phyloP scores from a whole-genome alignment of 169 alveolate genomes.

The Eimeria nieschulzi region DNA sequence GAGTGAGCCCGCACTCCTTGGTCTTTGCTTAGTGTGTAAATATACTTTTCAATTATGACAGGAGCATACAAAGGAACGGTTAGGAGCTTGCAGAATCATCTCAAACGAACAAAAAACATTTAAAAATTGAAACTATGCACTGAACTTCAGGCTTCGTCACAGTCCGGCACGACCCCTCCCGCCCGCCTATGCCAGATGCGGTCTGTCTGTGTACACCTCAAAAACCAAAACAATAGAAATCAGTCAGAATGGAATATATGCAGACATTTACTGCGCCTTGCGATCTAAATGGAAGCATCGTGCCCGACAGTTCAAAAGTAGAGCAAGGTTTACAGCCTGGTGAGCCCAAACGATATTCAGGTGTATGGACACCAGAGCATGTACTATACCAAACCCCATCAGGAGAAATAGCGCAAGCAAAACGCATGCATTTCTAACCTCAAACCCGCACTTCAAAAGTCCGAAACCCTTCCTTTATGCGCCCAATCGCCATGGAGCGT shows the following conservation, averaged over 20 bases:
- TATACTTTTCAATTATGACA: neutral
- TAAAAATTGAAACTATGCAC: neutral
- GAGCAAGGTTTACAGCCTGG: constrained; percentile 4
- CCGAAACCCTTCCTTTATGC: constrained; percentile 84
- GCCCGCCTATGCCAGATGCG: neutral
- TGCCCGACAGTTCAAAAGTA: neutral
- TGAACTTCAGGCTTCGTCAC: constrained; percentile 28
- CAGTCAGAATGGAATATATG: no score
- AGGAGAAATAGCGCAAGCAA: neutral
- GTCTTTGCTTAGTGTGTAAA: neutral
- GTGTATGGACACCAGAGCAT: no score
- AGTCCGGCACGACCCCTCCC: neutral
- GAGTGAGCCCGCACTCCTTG: neutral
- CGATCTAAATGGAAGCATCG: constrained; percentile 21
- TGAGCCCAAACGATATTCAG: neutral
- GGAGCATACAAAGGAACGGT: neutral
- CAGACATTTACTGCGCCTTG: constrained; percentile 32
- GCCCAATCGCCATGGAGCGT: constrained; percentile 86
- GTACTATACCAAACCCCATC: neutral
- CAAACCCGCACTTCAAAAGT: constrained; percentile 67
- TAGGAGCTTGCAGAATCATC: neutral
- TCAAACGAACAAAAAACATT: neutral
- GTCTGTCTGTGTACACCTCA: no score
- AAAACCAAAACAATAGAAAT: no score
- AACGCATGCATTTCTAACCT: neutral